Evolutionary conservation across 1,284 basidiomycete species (phyloP).

Genomic region (Trichosporon faecale): DNA sequence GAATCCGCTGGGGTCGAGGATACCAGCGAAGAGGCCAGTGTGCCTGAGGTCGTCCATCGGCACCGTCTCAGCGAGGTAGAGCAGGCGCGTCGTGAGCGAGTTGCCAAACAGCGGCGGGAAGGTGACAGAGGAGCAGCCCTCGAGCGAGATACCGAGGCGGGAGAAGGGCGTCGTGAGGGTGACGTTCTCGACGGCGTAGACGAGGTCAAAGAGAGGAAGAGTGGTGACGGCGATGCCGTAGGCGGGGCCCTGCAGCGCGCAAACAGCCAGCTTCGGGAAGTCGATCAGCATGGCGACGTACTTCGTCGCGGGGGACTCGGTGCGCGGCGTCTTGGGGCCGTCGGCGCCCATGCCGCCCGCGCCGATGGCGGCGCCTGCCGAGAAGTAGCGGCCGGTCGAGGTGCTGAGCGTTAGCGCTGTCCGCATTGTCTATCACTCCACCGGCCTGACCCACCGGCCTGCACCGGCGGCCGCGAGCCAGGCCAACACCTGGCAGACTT

Average conservation of each 20-base stretch:
- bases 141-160: conserved; percentile 25
- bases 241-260: conserved; percentile 23
- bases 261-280: conserved; percentile 26
- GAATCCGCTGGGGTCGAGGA: conserved; percentile 16
- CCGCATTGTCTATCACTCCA: background rate
- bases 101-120: conserved; percentile 24
- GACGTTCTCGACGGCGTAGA: conserved; percentile 21
- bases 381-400: conserved; percentile 24
- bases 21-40: conserved; percentile 18
- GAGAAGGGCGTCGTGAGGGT: conserved; percentile 27
- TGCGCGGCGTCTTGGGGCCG: background rate
- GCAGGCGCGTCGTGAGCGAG: conserved; percentile 20
- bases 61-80: conserved; percentile 24
- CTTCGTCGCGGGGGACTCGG: conserved; percentile 9
- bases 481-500: no score
- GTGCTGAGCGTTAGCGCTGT: conserved; percentile 11
- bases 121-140: conserved; percentile 20
- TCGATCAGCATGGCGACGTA: conserved; percentile 25
- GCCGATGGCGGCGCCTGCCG: conserved; percentile 19
- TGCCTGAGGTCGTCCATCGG: conserved; percentile 15
- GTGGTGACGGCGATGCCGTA: conserved; percentile 26
- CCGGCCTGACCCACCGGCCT: no score
- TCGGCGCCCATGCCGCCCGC: conserved; percentile 17
- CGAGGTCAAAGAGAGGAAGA: conserved; percentile 26
- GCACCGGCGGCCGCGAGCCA: no score